Conservation (phyloP, 1,284 basidiomycete genomes). For the Sanghuangporus weigelae region DNA sequence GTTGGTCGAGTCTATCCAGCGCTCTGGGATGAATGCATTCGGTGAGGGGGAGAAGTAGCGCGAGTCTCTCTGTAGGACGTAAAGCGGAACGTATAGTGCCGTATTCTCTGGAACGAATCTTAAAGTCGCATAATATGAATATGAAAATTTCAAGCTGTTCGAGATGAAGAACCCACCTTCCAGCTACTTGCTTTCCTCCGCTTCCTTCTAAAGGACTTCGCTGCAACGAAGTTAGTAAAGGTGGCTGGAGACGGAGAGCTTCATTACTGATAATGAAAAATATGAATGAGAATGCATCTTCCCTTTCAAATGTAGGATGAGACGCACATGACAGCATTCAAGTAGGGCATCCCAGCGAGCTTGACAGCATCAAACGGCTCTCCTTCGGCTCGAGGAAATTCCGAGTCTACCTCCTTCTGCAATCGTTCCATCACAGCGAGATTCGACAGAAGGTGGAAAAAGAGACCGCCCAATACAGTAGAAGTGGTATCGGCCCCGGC, state of each 20-base stretch:
- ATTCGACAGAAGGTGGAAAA: conserved; percentile 30
- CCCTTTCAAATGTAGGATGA: too few species aligned
- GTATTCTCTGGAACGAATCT: conserved; percentile 49
- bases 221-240: conserved; percentile 5
- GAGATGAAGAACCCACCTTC: not conserved
- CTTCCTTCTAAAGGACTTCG: not conserved
- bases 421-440: conserved; percentile 24
- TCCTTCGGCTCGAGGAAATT: conserved; percentile 18
- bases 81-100: conserved; percentile 40
- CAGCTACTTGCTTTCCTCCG: conserved; percentile 8
- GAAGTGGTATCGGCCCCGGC: conserved; percentile 33
- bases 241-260: conserved; percentile 8
- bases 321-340: conserved; percentile 30
- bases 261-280: conserved; percentile 3
- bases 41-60: conserved; percentile 35
- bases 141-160: not conserved
- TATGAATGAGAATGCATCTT: not conserved
- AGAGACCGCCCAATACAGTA: conserved; percentile 27
- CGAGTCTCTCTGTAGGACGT: conserved; percentile 39
- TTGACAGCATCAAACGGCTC: conserved; percentile 18
- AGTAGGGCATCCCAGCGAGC: conserved; percentile 26
- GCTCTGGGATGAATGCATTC: conserved; percentile 36
- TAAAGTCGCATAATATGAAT: not conserved
- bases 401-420: conserved; percentile 26
- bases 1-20: conserved; percentile 29